Base-by-base conservation (phyloP, 768 basidiomycete species). In the Galerina sulciceps region DNA sequence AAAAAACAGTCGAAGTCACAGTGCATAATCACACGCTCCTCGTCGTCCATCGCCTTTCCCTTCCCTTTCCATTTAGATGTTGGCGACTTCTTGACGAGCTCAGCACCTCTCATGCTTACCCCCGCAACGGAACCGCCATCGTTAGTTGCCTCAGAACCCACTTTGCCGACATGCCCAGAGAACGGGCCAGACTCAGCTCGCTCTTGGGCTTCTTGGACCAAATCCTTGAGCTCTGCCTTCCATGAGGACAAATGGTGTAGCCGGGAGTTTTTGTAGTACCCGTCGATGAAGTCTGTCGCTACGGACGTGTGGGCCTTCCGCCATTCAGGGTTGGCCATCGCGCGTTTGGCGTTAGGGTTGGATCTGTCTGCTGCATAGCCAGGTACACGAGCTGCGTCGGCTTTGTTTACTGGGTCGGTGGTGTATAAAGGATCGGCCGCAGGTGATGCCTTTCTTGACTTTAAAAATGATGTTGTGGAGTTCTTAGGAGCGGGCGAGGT, bases 1-100 rank as follows among this genome's bases (percentile, higher is more conserved):
- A 99, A 99, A 79, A 98, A 99, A 62, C 89, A 94, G 67, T 99
- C 97, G 63, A 99, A 98, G 71, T 95, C 93, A 64, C 91, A 93
- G 66, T 95, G 93, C 91, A 95, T 92, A 66, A 94, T 90, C 10
- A 91, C 85, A 14, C 82, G 81, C 42, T 86, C 82, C 35, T 79
- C 80, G 35, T 78, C 78, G 41, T 80, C 81, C 46, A 72, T 74
- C 14, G 78, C 83, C 65, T 80, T 86, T 59, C 76, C 80, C 69
- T 86, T 88, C 43, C 78, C 81, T 62, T 88, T 87, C 66, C 79
- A 82, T 60, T 81, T 85, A 17, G 70, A 56, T 3, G 67, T 40
- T 0, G 86, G 83, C 8, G 85, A 84, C 55, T 72, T 76, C 67
- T 79, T 68, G 3, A 79, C 71, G 3, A 87, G 68, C 47, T 76